phyloP scores from a whole-genome alignment of 768 basidiomycete species.

The Calocera cornea region DNA sequence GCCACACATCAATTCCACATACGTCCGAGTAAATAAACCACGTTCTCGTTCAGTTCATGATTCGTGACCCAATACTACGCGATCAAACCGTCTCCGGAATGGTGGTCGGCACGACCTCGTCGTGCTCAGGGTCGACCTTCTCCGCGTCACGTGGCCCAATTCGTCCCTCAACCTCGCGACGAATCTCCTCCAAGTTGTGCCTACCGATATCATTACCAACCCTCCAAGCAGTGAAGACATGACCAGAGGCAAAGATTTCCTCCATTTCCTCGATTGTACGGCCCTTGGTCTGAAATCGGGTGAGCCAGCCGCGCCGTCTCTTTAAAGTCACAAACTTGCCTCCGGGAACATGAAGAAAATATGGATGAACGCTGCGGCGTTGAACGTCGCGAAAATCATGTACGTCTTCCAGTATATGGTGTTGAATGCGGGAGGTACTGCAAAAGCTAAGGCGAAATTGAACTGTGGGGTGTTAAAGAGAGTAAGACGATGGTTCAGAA shows the following conservation, averaged over 20 bases:
- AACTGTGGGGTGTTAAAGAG: conserved; percentile 35
- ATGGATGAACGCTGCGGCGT: conserved; percentile 25
- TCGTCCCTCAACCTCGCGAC: background rate
- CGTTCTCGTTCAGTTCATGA: conserved; percentile 2
- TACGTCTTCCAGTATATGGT: conserved; percentile 41
- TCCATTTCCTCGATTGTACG: conserved; percentile 66
- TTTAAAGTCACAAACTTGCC: conserved; percentile 30
- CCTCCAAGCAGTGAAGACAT: conserved; percentile 58
- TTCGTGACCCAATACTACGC: background rate
- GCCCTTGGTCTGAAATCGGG: conserved; percentile 8
- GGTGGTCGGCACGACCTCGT: background rate
- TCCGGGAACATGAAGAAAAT: conserved; percentile 72
- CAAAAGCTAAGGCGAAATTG: conserved; percentile 62
- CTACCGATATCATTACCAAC: conserved; percentile 12
- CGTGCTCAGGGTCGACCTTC: background rate
- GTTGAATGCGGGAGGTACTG: conserved; percentile 55
- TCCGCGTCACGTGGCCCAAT: background rate
- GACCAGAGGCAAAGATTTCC: conserved; percentile 57
- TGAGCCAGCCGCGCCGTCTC: background rate
- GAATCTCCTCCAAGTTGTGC: conserved; percentile 9
- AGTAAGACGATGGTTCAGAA: conserved; percentile 4
- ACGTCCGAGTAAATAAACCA: no score
- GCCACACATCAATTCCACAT: no score
- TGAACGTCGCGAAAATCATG: conserved; percentile 51
- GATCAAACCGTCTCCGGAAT: background rate